Conservation (phyloP, 306 rosid species). For the Trifolium subterraneum region DNA sequence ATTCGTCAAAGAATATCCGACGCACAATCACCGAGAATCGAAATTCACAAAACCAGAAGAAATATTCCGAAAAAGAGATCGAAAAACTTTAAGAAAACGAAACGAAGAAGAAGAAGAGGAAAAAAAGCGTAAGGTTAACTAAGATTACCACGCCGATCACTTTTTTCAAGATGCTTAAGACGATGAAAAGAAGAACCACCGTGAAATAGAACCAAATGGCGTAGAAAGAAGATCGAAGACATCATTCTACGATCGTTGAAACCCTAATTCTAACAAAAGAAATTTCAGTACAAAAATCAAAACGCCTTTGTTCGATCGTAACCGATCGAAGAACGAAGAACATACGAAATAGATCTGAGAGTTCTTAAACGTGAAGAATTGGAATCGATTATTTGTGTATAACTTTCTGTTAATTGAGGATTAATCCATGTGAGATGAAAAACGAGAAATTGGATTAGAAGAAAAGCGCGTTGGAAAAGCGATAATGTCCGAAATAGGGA, state of each 20-base stretch:
- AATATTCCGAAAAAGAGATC: constrained; percentile 12
- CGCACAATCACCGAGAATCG: constrained; percentile 5
- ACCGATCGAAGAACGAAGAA: constrained; percentile 32
- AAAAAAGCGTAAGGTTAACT: constrained; percentile 61
- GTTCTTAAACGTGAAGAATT: background rate
- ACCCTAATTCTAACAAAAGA: constrained; percentile 49
- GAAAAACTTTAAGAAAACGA: constrained; percentile 9
- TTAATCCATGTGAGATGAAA: background rate
- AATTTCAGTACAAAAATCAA: background rate
- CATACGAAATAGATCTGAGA: constrained; percentile 7
- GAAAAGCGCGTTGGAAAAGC: constrained; percentile 5
- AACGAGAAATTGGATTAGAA: background rate
- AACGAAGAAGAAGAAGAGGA: background rate
- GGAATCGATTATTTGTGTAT: background rate
- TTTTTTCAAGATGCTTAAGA: constrained; percentile 71
- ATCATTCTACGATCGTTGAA: constrained; percentile 68
- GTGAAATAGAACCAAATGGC: constrained; percentile 55
- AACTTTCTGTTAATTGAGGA: constrained; percentile 7
- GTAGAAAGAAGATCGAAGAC: constrained; percentile 63
- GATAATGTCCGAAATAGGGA: background rate
- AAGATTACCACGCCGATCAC: constrained; percentile 95
- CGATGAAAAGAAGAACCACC: constrained; percentile 75
- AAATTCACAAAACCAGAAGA: constrained; percentile 28
- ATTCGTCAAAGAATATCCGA: constrained; percentile 9
- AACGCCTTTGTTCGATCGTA: constrained; percentile 32